Evolutionary conservation across 2,329 filamentous ascomycete species (phyloP).

Genomic region (Penicillium occitanis): DNA sequence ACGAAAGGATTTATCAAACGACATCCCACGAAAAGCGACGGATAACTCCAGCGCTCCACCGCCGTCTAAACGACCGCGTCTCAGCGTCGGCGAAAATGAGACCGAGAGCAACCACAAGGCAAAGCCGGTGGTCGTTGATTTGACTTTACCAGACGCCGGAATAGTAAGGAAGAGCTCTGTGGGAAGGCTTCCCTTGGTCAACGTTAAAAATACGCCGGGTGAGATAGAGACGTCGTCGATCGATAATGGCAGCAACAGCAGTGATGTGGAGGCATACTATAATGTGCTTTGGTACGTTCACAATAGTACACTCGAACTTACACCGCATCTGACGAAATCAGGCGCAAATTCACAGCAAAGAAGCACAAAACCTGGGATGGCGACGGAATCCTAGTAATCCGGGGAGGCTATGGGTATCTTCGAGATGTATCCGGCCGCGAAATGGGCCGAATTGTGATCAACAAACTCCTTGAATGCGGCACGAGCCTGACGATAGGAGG

Average conservation of each 20-base stretch:
- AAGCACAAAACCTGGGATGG: constrained; percentile 79
- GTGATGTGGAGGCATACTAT: constrained; percentile 41
- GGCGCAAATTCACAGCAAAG: constrained; percentile 68
- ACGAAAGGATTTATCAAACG: constrained; percentile 30
- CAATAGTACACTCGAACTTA: not conserved
- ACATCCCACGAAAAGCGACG: constrained; percentile 3
- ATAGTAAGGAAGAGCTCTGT: constrained; percentile 20
- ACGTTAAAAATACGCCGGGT: constrained; percentile 31
- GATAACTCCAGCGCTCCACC: constrained; percentile 20
- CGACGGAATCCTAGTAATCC: constrained; percentile 63
- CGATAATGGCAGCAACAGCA: constrained; percentile 18
- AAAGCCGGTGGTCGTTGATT: not conserved
- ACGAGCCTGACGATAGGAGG: constrained; percentile 62
- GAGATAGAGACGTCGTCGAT: not conserved
- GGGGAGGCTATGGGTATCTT: constrained; percentile 58
- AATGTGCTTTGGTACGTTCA: constrained; percentile 49
- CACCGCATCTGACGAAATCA: constrained; percentile 27
- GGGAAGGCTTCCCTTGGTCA: constrained; percentile 34
- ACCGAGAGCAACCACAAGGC: constrained; percentile 12
- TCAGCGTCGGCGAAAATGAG: constrained; percentile 29
- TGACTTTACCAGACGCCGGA: constrained; percentile 11
- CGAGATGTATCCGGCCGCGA: constrained; percentile 64
- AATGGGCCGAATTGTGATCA: constrained; percentile 59
- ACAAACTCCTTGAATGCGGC: constrained; percentile 59
- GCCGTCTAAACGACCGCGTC: constrained; percentile 40